These are phyloP conservation scores for Colletotrichum ledebouriae DNA, from an alignment of 2,329 filamentous ascomycete genomes.

Conservation along the genomic window DNA sequence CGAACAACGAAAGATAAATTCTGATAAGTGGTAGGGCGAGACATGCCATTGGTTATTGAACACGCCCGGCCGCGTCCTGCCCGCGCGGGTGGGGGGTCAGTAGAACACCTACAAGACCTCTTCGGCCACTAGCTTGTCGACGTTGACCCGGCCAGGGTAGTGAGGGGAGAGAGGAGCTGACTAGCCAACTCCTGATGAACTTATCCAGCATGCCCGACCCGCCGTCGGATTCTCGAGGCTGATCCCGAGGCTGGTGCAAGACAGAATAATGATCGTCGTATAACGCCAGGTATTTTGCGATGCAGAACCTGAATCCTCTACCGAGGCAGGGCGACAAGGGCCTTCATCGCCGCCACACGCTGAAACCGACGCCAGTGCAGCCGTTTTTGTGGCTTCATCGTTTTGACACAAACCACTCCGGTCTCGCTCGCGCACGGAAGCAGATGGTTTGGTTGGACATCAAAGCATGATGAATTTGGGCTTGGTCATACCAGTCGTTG, in stretches of 20 bases:
- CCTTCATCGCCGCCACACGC: constrained; percentile 19
- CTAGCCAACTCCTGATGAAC: constrained; percentile 23
- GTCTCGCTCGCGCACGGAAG: constrained; percentile 29
- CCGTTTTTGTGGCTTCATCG: constrained; percentile 36
- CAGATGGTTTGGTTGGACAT: constrained; percentile 6
- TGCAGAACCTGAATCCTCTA: constrained; percentile 28
- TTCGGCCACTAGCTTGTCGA: constrained; percentile 28
- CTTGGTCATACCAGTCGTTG: constrained; percentile 24
- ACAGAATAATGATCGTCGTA: constrained; percentile 34
- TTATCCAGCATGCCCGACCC: constrained; percentile 27
- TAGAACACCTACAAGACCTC: constrained; percentile 33
- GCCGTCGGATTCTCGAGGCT: constrained; percentile 18
- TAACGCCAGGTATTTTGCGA: constrained; percentile 32
- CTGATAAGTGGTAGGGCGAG: constrained; percentile 41
- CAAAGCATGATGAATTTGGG: constrained; percentile 13
- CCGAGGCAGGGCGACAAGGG: constrained; percentile 11
- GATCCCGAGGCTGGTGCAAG: constrained; percentile 29
- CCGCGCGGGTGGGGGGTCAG: constrained; percentile 33
- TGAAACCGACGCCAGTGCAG: constrained; percentile 33
- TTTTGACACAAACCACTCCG: constrained; percentile 32
- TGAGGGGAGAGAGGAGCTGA: constrained; percentile 23
- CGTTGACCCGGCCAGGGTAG: constrained; percentile 32
- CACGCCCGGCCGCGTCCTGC: constrained; percentile 33
- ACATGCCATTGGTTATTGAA: constrained; percentile 37
- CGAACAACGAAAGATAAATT: constrained; percentile 31